Percentiles rank a stretch among this genome's conserved stretches.
Evolutionary conservation across 2,329 filamentous ascomycete species (phyloP).

Genomic region (Cladorrhinum sp.): DNA sequence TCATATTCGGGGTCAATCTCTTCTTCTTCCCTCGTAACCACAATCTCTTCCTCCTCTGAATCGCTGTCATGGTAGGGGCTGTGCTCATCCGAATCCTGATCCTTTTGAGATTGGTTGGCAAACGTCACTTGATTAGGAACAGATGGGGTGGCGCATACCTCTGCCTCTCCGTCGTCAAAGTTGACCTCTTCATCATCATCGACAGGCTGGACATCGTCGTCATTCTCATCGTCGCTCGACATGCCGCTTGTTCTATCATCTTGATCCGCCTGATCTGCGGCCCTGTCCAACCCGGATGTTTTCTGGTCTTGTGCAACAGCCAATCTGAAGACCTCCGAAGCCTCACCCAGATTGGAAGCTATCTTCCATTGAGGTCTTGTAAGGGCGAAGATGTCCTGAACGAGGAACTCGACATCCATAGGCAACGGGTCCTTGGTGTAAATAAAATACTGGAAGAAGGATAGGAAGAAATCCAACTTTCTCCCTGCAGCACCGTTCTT

Average conservation of each 20-base stretch:
- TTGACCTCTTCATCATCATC: conserved; percentile 50
- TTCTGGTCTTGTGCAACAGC: conserved; percentile 91
- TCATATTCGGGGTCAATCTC: conserved; percentile 89
- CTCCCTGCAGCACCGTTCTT: conserved; percentile 91
- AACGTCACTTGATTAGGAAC: neutral
- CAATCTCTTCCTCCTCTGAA: conserved; percentile 82
- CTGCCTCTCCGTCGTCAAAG: conserved; percentile 59
- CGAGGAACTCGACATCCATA: conserved; percentile 95
- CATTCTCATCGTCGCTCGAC: conserved; percentile 69
- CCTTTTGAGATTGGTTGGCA: conserved; percentile 22
- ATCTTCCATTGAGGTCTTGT: conserved; percentile 93
- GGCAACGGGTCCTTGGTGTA: conserved; percentile 84
- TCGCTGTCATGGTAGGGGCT: conserved; percentile 56
- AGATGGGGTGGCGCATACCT: conserved; percentile 40
- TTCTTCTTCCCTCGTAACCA: conserved; percentile 88
- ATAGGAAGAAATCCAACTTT: conserved; percentile 96
- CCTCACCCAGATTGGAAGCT: conserved; percentile 75
- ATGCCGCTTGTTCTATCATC: conserved; percentile 70
- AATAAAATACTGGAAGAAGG: conserved; percentile 96
- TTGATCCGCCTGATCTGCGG: conserved; percentile 61
- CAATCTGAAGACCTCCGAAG: conserved; percentile 76
- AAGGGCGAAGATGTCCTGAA: conserved; percentile 85
- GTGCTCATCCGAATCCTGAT: conserved; percentile 49
- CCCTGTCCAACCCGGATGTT: conserved; percentile 67
- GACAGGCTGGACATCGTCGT: conserved; percentile 60